Conservation (phyloP, 345 rosid species). For the Pistacia vera region DNA sequence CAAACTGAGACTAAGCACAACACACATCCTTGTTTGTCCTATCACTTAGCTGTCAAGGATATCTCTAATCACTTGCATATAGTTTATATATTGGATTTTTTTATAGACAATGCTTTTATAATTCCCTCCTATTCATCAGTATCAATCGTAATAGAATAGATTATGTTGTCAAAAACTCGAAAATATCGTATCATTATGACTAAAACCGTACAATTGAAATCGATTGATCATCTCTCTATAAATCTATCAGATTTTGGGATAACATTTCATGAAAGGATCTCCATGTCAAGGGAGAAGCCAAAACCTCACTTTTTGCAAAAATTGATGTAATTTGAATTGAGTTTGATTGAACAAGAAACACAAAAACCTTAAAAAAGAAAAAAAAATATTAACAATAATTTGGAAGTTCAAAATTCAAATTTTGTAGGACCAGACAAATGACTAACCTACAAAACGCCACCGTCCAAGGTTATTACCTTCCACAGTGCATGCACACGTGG, state of each 20-base stretch:
- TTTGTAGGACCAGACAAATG: constrained; percentile 4
- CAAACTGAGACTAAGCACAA: too few relatives aligned
- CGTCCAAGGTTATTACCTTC: constrained; percentile 21
- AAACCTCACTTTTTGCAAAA: neutral
- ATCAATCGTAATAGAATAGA: neutral
- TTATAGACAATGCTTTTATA: too few relatives aligned
- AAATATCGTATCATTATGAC: too few relatives aligned
- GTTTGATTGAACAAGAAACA: constrained; percentile 14
- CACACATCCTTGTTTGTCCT: too few relatives aligned
- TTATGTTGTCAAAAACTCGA: too few relatives aligned
- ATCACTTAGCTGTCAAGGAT: too few relatives aligned
- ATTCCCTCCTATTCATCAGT: neutral
- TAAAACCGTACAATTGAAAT: too few relatives aligned
- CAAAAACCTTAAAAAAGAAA: neutral
- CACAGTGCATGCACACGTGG: constrained; percentile 19
- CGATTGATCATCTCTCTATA: too few relatives aligned
- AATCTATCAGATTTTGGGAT: neutral
- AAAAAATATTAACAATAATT: neutral
- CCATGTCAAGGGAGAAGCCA: neutral
- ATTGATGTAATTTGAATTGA: neutral
- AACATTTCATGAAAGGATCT: neutral
- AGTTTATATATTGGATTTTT: too few relatives aligned
- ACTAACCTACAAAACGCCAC: neutral
- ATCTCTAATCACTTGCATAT: too few relatives aligned
- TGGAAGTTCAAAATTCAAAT: neutral